These are phyloP conservation scores for Diaporthe eres DNA, from an alignment of 2,329 filamentous ascomycete genomes.

Conservation along the genomic window DNA sequence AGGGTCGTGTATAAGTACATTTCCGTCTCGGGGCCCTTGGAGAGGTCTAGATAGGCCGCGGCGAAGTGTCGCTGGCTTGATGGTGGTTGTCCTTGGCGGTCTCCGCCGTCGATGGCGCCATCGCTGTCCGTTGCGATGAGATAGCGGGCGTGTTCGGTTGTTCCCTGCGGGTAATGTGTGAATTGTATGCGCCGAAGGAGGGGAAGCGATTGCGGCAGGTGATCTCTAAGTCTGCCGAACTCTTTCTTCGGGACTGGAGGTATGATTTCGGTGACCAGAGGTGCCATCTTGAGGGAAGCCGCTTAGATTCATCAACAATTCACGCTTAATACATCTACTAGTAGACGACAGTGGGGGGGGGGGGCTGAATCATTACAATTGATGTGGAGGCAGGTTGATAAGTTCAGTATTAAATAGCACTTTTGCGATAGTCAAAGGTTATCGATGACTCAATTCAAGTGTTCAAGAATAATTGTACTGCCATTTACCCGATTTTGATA, in stretches of 20 bases:
- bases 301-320: background rate
- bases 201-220: constrained; percentile 71
- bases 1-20: constrained; percentile 73
- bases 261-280: constrained; percentile 43
- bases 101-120: background rate
- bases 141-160: constrained; percentile 59
- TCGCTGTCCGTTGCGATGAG: constrained; percentile 52
- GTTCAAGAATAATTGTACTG: background rate
- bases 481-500: constrained; percentile 14
- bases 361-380: background rate
- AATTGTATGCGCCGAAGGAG: constrained; percentile 76
- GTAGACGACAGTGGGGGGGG: too few relatives aligned
- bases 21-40: constrained; percentile 73
- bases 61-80: constrained; percentile 57
- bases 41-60: constrained; percentile 73
- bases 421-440: background rate
- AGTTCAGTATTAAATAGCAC: background rate
- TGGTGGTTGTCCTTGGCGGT: background rate
- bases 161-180: constrained; percentile 57
- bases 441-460: constrained; percentile 22
- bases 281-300: constrained; percentile 26
- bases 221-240: constrained; percentile 61
- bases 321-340: background rate
- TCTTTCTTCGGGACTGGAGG: constrained; percentile 50
- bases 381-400: background rate